phyloP scores from a whole-genome alignment of 352 stramenopile species.

The Pythium myriotylum region DNA sequence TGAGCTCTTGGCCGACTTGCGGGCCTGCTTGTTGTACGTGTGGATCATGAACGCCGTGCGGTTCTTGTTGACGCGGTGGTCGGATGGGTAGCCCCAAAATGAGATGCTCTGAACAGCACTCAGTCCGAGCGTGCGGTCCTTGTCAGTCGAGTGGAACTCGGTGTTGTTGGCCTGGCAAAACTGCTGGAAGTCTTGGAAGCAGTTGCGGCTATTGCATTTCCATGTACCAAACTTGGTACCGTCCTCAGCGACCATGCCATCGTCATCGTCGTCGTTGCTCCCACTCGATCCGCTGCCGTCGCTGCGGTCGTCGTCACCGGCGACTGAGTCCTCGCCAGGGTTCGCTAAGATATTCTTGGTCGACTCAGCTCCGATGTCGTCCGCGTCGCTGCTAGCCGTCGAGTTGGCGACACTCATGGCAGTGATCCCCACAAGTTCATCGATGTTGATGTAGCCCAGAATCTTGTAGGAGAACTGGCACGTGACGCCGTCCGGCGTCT shows the following conservation, averaged over 20 bases:
- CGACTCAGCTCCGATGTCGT: background rate
- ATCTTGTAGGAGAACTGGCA: constrained; percentile 65
- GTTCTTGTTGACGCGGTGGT: constrained; percentile 50
- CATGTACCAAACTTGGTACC: constrained; percentile 2
- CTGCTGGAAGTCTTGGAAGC: constrained; percentile 46
- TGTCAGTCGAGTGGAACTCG: constrained; percentile 57
- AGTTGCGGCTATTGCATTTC: constrained; percentile 12
- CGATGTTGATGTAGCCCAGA: constrained; percentile 61
- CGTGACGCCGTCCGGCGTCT: constrained; percentile 45
- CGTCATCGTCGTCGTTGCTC: constrained; percentile 9
- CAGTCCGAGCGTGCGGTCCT: constrained; percentile 53
- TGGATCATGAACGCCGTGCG: constrained; percentile 55
- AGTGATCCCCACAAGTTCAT: constrained; percentile 74
- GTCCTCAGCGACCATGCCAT: constrained; percentile 1
- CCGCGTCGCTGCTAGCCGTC: background rate
- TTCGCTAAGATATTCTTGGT: background rate
- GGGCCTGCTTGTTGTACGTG: constrained; percentile 47
- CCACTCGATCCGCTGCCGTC: background rate
- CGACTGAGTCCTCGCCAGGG: background rate
- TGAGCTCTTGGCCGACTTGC: constrained; percentile 8
- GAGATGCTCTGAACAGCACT: constrained; percentile 48
- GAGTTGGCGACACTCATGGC: constrained; percentile 19
- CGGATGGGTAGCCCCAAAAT: constrained; percentile 63
- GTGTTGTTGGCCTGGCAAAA: constrained; percentile 35
- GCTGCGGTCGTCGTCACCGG: background rate